These are phyloP conservation scores for Calonectria hawksworthii DNA, from an alignment of 2,329 filamentous ascomycete genomes.

Conservation along the genomic window DNA sequence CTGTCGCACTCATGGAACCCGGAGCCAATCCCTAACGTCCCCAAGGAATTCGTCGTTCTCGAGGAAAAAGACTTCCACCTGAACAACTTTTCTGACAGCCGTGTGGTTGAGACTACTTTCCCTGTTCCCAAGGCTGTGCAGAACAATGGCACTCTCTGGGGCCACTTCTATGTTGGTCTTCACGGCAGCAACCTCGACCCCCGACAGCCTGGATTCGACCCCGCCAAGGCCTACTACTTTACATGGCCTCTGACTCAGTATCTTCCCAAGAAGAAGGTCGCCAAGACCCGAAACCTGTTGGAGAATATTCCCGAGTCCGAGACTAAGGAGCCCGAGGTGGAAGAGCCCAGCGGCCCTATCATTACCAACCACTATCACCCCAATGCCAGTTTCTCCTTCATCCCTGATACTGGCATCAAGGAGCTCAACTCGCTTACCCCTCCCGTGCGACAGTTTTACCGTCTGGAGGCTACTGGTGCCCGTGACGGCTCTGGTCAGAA, in stretches of 20 bases:
- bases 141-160: constrained; percentile 93
- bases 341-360: constrained; percentile 73
- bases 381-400: constrained; percentile 90
- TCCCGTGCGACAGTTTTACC: constrained; percentile 82
- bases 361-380: constrained; percentile 94
- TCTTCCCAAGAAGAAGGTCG: constrained; percentile 89
- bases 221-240: constrained; percentile 85
- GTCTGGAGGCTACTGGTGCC: constrained; percentile 83
- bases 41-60: constrained; percentile 79
- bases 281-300: constrained; percentile 91
- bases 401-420: constrained; percentile 83
- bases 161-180: constrained; percentile 91
- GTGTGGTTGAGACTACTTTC: constrained; percentile 83
- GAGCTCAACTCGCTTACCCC: constrained; percentile 78
- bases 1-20: constrained; percentile 82
- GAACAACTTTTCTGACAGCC: constrained; percentile 83
- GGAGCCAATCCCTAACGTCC: constrained; percentile 74
- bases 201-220: constrained; percentile 77
- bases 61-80: constrained; percentile 85
- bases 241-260: constrained; percentile 89
- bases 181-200: constrained; percentile 84
- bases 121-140: constrained; percentile 84
- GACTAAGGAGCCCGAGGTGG: constrained; percentile 64
- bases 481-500: constrained; percentile 89
- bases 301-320: constrained; percentile 58